These are phyloP conservation scores for Vitis hybrid DNA, from an alignment of 177 flowering plant species.

Conservation along the genomic window DNA sequence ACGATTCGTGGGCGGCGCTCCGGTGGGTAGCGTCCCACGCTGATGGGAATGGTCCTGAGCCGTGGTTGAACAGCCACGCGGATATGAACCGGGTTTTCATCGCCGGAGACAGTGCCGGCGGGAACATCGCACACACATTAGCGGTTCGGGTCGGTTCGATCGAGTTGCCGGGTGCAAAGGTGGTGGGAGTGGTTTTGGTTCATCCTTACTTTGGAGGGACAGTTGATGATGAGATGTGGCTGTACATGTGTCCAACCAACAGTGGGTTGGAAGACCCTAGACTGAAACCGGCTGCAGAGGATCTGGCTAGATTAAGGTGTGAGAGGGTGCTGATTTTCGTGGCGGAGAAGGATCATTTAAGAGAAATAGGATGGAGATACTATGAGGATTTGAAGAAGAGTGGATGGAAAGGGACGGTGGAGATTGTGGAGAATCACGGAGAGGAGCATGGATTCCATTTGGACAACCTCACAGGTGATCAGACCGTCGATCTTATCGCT, in stretches of 20 bases:
- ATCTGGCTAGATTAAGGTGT: constrained; percentile 27
- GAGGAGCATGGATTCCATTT: constrained; percentile 18
- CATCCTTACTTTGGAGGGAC: constrained; percentile 33
- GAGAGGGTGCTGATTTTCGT: constrained; percentile 28
- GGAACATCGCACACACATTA: constrained; percentile 21
- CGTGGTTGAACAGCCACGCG: constrained; percentile 28
- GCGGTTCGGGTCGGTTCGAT: constrained; percentile 18
- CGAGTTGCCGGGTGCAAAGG: constrained; percentile 4
- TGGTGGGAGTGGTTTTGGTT: constrained; percentile 19
- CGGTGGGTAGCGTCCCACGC: constrained; percentile 25
- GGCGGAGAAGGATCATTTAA: constrained; percentile 30
- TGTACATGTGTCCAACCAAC: constrained; percentile 23
- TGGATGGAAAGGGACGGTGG: constrained; percentile 18
- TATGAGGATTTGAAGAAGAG: constrained; percentile 15
- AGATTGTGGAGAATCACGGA: constrained; percentile 13
- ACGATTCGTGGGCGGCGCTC: constrained; percentile 46
- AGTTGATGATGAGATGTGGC: constrained; percentile 23
- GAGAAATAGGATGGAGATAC: constrained; percentile 3
- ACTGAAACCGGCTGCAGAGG: constrained; percentile 23
- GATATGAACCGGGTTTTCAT: constrained; percentile 27
- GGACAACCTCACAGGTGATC: not conserved
- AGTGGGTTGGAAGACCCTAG: constrained; percentile 29
- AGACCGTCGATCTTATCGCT: constrained; percentile 7
- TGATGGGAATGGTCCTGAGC: constrained; percentile 23
- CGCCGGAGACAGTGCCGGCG: constrained; percentile 38